Evolutionary conservation across 2,329 filamentous ascomycete species (phyloP), one percentile per base, ranked within the genome.

Genomic region (Bretziella fagacearum): DNA sequence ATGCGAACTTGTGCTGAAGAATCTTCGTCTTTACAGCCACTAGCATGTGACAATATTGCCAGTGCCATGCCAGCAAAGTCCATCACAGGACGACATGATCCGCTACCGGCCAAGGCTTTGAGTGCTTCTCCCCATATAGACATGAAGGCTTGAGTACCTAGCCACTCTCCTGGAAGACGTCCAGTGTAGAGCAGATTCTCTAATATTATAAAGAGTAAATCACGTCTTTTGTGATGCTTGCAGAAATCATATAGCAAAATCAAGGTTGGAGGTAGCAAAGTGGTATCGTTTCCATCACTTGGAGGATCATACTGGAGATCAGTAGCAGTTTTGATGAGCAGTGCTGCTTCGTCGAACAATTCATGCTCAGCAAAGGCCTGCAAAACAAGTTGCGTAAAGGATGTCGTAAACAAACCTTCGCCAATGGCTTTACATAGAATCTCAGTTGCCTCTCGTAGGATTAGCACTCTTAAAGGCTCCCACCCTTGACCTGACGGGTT

Each of bases 391-490:
- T 27, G 56, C 48, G 27, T 57, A 23, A 49, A 40, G 3, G 45
- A 15, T 17, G 45, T 11, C 11, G 43, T 55, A 22, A 63, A 55
- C 3, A 63, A 49, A 1, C 57, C 59, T 26, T 62, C 57, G 5
- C 50, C 41, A 4, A 59, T 53, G n/a, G 60, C 58, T 20, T 55
- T 51, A 4, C 55, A 52, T 18, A 64, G 37, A 3, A 61, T 46
- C 6, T 51, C 52, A 7, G 61, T 52, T 6, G 55, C 55, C 42
- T 64, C 62, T 15, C 56, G 56, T 23, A 59, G 58, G 22, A 62
- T 53, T 13, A 62, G 56, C 25, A 60, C 50, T 41, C 56, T 58
- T 26, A 64, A 47, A 4, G 62, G 58, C 17, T 55, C 54, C 61
- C 61, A 63, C n/a, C 60, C 62, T 10, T 47, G 41, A 8, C 44